phyloP scores from a whole-genome alignment of 495 filamentous ascomycete species.

The Beverwykella pulmonaria region DNA sequence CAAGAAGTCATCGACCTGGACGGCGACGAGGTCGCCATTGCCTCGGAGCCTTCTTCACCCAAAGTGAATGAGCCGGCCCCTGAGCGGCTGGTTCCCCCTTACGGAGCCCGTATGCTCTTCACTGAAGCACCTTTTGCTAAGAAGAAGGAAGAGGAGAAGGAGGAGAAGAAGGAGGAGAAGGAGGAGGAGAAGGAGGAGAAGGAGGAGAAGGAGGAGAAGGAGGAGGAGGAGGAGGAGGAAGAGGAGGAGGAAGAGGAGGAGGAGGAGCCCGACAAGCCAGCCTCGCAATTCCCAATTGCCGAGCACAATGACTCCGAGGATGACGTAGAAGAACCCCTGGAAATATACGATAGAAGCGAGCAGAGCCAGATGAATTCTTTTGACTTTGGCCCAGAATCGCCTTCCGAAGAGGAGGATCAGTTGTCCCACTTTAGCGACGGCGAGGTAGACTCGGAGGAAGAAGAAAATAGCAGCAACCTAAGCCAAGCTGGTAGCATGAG shows the following conservation, averaged over 20 bases:
- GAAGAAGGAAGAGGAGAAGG: neutral
- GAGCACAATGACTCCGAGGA: neutral
- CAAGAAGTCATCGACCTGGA: conserved; percentile 17
- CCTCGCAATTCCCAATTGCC: neutral
- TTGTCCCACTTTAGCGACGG: neutral
- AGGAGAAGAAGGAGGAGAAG: neutral
- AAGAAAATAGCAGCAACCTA: neutral
- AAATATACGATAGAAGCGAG: neutral
- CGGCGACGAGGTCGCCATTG: neutral
- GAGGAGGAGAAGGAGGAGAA: neutral
- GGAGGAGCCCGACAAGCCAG: neutral
- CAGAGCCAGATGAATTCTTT: neutral
- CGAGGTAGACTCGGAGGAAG: neutral
- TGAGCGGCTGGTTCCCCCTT: neutral
- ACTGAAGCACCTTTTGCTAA: neutral
- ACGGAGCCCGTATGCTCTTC: neutral
- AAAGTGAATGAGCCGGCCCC: neutral
- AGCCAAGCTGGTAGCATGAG: conserved; percentile 5
- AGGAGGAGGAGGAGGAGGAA: neutral
- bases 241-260: neutral
- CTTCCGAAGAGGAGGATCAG: neutral
- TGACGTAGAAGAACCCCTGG: neutral
- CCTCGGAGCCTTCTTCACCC: neutral
- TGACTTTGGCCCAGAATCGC: neutral
- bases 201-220: neutral